Evolutionary conservation across 140 eudicot species (phyloP).

Genomic region (Flaveria floridana): DNA sequence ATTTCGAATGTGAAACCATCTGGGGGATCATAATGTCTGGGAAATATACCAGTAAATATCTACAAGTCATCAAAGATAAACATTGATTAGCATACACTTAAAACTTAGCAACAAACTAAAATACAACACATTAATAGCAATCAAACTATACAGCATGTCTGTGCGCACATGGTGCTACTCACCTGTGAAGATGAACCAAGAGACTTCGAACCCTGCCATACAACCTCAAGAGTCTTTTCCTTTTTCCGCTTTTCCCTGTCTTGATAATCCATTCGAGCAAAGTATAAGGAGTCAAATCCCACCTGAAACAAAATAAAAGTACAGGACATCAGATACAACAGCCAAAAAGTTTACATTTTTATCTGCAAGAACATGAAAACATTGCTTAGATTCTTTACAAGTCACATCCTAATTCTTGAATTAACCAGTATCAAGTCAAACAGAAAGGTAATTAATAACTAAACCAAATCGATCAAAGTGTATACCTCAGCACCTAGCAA

Average conservation of each 20-base stretch:
- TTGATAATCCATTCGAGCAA: constrained; percentile 97
- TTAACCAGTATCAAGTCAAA: background rate
- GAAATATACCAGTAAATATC: constrained; percentile 91
- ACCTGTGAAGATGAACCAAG: constrained; percentile 96
- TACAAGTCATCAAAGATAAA: constrained; percentile 39
- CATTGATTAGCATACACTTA: constrained; percentile 21
- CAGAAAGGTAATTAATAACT: constrained; percentile 1
- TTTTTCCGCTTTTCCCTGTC: constrained; percentile 81
- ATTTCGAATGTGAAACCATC: constrained; percentile 91
- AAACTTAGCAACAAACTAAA: background rate
- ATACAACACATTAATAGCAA: constrained; percentile 1
- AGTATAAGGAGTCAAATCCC: constrained; percentile 90
- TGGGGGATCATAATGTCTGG: constrained; percentile 88
- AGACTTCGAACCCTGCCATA: constrained; percentile 94
- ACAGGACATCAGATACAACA: background rate
- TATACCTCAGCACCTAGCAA: constrained; percentile 95
- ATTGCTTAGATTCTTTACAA: background rate
- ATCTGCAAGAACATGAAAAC: background rate
- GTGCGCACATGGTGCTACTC: background rate
- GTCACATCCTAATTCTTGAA: too few species aligned
- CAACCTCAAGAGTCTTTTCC: constrained; percentile 86
- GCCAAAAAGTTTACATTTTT: background rate
- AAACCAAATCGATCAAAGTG: background rate
- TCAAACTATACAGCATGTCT: background rate
- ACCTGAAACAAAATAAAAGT: constrained; percentile 50